phyloP scores from a whole-genome alignment of 1,284 basidiomycete species.

The Cutaneotrichosporon arboriforme region DNA sequence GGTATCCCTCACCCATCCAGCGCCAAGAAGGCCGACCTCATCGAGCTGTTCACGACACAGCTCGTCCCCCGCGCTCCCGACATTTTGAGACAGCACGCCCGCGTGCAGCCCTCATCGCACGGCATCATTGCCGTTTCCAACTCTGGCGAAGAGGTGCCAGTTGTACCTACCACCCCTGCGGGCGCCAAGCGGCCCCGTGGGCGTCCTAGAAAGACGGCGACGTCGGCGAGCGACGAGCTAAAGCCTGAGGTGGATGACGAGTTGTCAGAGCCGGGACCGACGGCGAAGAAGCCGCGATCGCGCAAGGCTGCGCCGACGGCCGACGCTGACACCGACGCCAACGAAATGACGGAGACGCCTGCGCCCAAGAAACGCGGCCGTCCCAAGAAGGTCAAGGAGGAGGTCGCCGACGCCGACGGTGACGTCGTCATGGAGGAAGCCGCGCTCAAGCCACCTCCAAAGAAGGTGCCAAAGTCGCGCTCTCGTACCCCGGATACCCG shows the following conservation, averaged over 20 bases:
- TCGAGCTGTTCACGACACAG: constrained; percentile 71
- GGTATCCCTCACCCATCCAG: constrained; percentile 68
- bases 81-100: constrained; percentile 28
- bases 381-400: constrained; percentile 6
- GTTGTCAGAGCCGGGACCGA: constrained; percentile 3
- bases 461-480: background rate
- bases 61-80: constrained; percentile 61
- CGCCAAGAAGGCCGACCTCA: constrained; percentile 79
- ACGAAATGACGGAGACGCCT: background rate
- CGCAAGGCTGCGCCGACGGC: background rate
- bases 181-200: constrained; percentile 24
- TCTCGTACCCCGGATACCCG: too few relatives aligned
- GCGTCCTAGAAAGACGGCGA: constrained; percentile 15
- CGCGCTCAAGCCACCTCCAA: background rate
- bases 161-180: background rate
- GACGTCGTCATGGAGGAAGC: background rate
- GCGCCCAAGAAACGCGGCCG: constrained; percentile 9
- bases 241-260: constrained; percentile 8
- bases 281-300: constrained; percentile 16
- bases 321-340: background rate
- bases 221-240: constrained; percentile 5
- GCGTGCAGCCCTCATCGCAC: constrained; percentile 34
- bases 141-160: constrained; percentile 16
- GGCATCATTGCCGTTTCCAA: constrained; percentile 42
- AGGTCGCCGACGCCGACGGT: background rate